These are phyloP conservation scores for Phyllosticta citrichinensis DNA, from an alignment of 2,329 filamentous ascomycete species.

Conservation along the genomic window DNA sequence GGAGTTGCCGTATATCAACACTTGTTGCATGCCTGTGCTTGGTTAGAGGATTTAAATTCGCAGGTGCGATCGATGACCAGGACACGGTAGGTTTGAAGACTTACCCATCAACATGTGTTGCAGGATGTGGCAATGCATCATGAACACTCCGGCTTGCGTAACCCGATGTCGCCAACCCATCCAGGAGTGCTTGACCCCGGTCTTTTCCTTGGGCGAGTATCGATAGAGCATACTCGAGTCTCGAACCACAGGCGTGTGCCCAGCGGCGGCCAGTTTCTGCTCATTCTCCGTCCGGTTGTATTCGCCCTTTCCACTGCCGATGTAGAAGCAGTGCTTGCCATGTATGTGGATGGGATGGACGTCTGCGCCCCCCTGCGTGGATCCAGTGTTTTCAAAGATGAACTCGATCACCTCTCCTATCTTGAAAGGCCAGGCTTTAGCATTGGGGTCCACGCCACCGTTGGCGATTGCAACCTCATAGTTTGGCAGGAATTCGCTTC, in stretches of 20 bases:
- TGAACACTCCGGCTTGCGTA: slow-evolving; percentile 45
- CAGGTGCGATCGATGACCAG: neutral
- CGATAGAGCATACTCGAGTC: slow-evolving; percentile 47
- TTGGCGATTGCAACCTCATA: slow-evolving; percentile 42
- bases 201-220: slow-evolving; percentile 35
- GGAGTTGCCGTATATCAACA: slow-evolving; percentile 37
- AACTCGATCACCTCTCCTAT: slow-evolving; percentile 49
- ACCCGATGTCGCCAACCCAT: slow-evolving; percentile 50
- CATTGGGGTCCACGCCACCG: slow-evolving; percentile 44
- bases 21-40: slow-evolving; percentile 32
- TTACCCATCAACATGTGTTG: slow-evolving; percentile 49
- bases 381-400: slow-evolving; percentile 34
- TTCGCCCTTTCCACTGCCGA: slow-evolving; percentile 43
- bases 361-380: slow-evolving; percentile 16
- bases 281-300: slow-evolving; percentile 44
- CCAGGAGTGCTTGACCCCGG: slow-evolving; percentile 44
- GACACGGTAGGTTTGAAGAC: neutral
- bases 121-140: slow-evolving; percentile 52
- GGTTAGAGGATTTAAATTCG: neutral
- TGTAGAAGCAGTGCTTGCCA: slow-evolving; percentile 45
- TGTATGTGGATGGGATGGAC: slow-evolving; percentile 47
- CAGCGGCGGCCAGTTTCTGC: slow-evolving; percentile 20
- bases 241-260: slow-evolving; percentile 31
- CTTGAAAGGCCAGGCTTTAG: slow-evolving; percentile 41
- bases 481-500: slow-evolving; percentile 38